Evolutionary conservation across 1,284 basidiomycete species (phyloP), one percentile per base, ranked within the genome.

Genomic region (Exsudoporus floridanus): DNA sequence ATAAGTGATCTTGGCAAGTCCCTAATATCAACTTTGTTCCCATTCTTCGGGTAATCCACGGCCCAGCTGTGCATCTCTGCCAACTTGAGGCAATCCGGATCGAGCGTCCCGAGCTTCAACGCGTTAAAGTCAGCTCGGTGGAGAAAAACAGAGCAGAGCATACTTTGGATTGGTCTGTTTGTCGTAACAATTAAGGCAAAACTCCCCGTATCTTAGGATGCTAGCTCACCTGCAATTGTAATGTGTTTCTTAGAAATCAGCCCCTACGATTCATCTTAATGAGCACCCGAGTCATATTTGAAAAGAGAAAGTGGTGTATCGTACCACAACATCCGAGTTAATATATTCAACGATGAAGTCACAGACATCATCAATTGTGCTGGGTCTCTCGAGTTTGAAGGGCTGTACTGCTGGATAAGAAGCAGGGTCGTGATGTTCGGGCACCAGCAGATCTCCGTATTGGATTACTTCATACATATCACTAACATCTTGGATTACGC

Each of bases 291-390:
- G 23, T 0, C 5, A 14, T 14, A 4, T 33, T 50, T 16, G 9
- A 36, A 34, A 27, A 23, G 16, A 27, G 19, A 45, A 41, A 23
- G 4, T 5, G 9, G 47, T 19, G 18, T 4, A 1, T 28, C 50
- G 30, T 69, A 88, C 87, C 72, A 88, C 69, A 33, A 89, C 78
- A 61, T 92, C 90, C 0, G 88, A 90, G 56, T 88, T 81, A 62
- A 92, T 89, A 54, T 90, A 94, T 60, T 92, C 84, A 19, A 93
- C 81, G 28, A 94, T 77, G 64, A 94, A 94, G 57, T 92, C 78
- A 56, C 85, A 87, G 2, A 93, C 83, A 58, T 93, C 90, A 2
- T 86, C 77, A 7, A 92, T 80, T 0, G 78, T 83, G 55, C 83
- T 83, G 2, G 81, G 74, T 23, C 79, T 74, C 4, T 78, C 76